Evolutionary conservation across 176 grass and related monocot genomes (phyloP).

Genomic region (Carex kokanica): DNA sequence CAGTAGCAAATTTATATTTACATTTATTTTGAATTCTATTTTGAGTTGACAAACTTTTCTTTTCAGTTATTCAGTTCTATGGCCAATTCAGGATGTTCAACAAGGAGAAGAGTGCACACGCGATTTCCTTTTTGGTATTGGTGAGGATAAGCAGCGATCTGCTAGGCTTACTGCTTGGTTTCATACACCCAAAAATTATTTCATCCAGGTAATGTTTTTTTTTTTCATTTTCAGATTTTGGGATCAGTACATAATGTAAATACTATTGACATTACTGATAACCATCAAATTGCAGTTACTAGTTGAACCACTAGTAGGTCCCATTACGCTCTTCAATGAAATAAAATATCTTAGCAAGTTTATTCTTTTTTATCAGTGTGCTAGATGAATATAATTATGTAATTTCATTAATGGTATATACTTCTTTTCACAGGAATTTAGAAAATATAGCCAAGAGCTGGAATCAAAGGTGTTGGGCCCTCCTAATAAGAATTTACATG

Average conservation of each 20-base stretch:
- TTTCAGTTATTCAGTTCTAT: conserved; percentile 91
- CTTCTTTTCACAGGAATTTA: conserved; percentile 56
- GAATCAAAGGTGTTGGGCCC: conserved; percentile 45
- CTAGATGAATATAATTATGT: conserved; percentile 1
- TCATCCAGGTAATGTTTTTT: conserved; percentile 52
- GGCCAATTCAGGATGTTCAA: conserved; percentile 66
- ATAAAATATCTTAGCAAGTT: background rate
- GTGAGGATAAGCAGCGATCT: conserved; percentile 78
- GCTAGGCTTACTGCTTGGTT: conserved; percentile 99
- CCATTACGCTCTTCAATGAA: background rate
- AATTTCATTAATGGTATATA: background rate
- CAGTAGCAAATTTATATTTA: background rate
- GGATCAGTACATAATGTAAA: background rate
- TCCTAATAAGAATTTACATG: conserved; percentile 20
- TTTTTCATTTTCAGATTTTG: background rate
- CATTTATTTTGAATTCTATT: background rate
- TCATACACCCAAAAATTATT: conserved; percentile 87
- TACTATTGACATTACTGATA: background rate
- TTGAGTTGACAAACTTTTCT: conserved; percentile 4
- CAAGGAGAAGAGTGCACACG: conserved; percentile 81
- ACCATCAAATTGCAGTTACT: background rate
- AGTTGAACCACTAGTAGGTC: background rate
- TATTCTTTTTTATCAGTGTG: background rate
- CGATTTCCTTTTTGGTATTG: conserved; percentile 83
- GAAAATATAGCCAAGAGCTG: conserved; percentile 61